Percentiles rank a stretch among this genome's conserved stretches.
These are phyloP conservation scores for Vitis hybrid DNA, from an alignment of 177 flowering plant species.

Conservation along the genomic window DNA sequence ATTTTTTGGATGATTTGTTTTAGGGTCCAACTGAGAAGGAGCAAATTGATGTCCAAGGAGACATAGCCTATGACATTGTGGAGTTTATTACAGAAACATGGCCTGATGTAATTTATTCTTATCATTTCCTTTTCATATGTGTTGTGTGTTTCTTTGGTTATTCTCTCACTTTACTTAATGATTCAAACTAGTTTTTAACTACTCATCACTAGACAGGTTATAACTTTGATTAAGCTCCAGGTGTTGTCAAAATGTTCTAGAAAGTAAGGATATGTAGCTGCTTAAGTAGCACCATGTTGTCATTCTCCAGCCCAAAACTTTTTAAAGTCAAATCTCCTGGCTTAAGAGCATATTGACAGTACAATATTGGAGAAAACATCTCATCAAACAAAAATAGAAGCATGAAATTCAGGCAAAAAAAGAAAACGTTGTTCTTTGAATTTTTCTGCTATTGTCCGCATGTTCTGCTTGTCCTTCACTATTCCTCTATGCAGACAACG, in stretches of 20 bases:
- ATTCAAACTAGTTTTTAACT: neutral
- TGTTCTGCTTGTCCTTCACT: neutral
- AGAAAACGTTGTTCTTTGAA: neutral
- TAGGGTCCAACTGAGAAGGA: constrained; percentile 98
- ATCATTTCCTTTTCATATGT: neutral
- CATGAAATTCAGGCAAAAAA: neutral
- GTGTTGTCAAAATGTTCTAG: neutral
- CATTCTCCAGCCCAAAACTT: neutral
- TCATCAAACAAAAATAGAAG: neutral
- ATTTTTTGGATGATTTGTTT: constrained; percentile 14
- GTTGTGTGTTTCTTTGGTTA: neutral
- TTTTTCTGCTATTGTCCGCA: neutral
- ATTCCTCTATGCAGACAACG: neutral
- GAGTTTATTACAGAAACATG: constrained; percentile 91
- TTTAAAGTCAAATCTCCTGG: neutral
- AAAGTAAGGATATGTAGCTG: neutral
- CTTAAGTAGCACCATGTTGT: neutral
- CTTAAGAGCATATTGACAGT: neutral
- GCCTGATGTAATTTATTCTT: constrained; percentile 70
- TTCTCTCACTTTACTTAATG: neutral
- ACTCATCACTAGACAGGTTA: neutral
- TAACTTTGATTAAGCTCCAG: neutral
- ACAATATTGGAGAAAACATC: neutral
- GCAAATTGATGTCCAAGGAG: constrained; percentile 98
- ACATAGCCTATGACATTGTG: constrained; percentile 83